Conservation (phyloP, 805 yeast genomes). For the Candida yuanshanica region DNA sequence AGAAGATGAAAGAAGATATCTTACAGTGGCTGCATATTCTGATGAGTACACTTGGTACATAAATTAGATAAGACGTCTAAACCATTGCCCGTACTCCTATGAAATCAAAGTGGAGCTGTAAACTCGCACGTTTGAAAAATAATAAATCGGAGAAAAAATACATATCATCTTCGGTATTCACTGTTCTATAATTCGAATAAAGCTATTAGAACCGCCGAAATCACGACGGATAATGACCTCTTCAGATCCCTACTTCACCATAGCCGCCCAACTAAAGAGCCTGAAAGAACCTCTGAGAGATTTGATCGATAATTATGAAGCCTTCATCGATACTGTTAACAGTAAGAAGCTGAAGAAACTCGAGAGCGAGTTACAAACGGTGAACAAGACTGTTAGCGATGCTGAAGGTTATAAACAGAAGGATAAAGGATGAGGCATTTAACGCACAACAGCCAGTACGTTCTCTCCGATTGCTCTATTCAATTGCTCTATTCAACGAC, state of each 20-base stretch:
- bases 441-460: too few relatives aligned
- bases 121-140: too few relatives aligned
- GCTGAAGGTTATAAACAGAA: too few relatives aligned
- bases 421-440: too few relatives aligned
- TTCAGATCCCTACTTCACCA: conserved; percentile 7
- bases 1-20: conserved; percentile 9
- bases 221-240: conserved; percentile 1
- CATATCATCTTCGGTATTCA: too few relatives aligned
- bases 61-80: not conserved
- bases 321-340: conserved; percentile 4
- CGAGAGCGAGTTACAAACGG: not conserved
- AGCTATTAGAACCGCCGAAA: too few relatives aligned
- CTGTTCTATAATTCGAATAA: not conserved
- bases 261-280: conserved; percentile 8
- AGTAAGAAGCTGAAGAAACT: conserved; percentile 2
- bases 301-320: conserved; percentile 7
- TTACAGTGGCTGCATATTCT: conserved; percentile 16
- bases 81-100: not conserved
- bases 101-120: not conserved
- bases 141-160: not conserved
- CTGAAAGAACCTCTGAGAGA: conserved; percentile 7
- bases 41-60: conserved; percentile 12
- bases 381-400: not conserved
- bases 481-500: too few relatives aligned
- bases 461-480: too few relatives aligned